These are phyloP conservation scores for Coelastrella sp. DNA, from an alignment of 139 green algal genomes.

Conservation along the genomic window DNA sequence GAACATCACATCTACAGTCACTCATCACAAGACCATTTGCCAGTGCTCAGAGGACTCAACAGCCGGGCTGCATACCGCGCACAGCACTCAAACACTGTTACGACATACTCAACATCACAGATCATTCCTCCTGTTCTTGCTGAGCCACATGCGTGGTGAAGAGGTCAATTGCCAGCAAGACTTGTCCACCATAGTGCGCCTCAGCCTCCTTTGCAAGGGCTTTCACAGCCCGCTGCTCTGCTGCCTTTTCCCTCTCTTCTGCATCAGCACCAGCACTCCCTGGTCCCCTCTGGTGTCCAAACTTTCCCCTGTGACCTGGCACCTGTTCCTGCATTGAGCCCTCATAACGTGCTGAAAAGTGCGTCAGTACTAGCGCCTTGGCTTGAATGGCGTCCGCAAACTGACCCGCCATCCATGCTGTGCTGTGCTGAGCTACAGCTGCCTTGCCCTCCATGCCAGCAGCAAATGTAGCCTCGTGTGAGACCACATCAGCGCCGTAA, in stretches of 20 bases:
- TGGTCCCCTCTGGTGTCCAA: background rate
- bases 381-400: constrained; percentile 88
- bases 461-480: constrained; percentile 95
- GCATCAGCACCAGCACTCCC: background rate
- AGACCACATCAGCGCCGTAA: constrained; percentile 81
- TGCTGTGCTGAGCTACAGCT: constrained; percentile 89
- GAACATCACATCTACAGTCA: too few species aligned
- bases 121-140: background rate
- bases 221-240: background rate
- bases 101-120: background rate
- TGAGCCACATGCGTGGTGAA: constrained; percentile 36
- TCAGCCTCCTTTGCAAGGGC: constrained; percentile 30
- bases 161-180: constrained; percentile 36
- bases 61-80: too few species aligned
- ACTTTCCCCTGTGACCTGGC: background rate
- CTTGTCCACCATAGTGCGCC: background rate
- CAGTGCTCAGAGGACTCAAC: background rate
- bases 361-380: constrained; percentile 89
- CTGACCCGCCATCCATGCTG: constrained; percentile 86
- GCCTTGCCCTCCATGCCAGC: constrained; percentile 74
- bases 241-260: background rate
- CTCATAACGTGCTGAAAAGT: constrained; percentile 90
- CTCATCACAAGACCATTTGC: too few species aligned
- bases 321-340: background rate
- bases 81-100: background rate